phyloP scores from a whole-genome alignment of 1,284 basidiomycete species.

The Ustilago nuda region DNA sequence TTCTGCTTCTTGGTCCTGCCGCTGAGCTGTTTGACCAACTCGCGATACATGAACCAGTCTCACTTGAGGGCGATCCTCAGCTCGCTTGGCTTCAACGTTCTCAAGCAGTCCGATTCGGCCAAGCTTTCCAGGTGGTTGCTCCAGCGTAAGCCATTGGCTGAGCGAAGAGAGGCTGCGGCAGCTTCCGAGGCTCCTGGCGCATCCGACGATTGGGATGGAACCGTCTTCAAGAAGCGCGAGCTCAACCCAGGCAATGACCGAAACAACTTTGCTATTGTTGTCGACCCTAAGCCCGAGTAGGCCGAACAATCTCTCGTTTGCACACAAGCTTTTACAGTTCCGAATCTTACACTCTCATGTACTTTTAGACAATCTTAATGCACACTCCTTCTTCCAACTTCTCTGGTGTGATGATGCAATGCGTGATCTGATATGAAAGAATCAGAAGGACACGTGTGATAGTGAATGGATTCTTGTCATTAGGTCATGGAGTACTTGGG shows the following conservation, averaged over 20 bases:
- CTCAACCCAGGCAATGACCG: conserved; percentile 64
- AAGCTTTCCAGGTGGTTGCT: conserved; percentile 70
- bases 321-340: conserved; percentile 6
- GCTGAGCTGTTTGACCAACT: conserved; percentile 69
- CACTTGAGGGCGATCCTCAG: conserved; percentile 65
- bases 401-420: conserved; percentile 8
- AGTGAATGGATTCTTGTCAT: not conserved
- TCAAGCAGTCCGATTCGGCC: conserved; percentile 67
- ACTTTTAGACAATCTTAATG: conserved; percentile 8
- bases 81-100: conserved; percentile 67
- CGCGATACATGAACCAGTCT: conserved; percentile 69
- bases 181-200: conserved; percentile 22
- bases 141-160: conserved; percentile 29
- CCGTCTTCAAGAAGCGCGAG: conserved; percentile 67
- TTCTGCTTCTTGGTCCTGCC: conserved; percentile 70
- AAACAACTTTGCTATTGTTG: conserved; percentile 70
- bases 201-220: conserved; percentile 61
- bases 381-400: not conserved
- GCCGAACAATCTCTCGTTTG: not conserved
- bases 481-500: conserved; percentile 66
- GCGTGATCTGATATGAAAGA: conserved; percentile 3
- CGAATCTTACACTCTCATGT: conserved; percentile 1
- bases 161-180: conserved; percentile 16
- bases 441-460: not conserved
- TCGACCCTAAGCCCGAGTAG: conserved; percentile 35